Conservation (phyloP, 2,329 filamentous ascomycete species). For the Aspergillus transmontanensis region DNA sequence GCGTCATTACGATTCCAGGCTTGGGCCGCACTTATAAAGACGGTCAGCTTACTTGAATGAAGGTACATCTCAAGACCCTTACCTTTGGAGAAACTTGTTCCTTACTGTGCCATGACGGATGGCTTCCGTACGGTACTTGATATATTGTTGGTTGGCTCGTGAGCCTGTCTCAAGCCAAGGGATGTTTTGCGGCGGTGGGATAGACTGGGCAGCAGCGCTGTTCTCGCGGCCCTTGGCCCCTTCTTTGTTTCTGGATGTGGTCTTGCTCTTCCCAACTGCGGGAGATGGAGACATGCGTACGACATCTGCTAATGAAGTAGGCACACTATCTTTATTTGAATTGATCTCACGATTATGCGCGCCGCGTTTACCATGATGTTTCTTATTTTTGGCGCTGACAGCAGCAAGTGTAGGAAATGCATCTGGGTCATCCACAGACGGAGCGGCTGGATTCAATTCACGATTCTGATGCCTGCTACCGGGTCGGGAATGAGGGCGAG, state of each 20-base stretch:
- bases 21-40: slow-evolving; percentile 74
- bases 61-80: slow-evolving; percentile 25
- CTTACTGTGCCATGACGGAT: slow-evolving; percentile 95
- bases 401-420: slow-evolving; percentile 90
- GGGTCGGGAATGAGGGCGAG: slow-evolving; percentile 77
- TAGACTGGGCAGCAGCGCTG: slow-evolving; percentile 77
- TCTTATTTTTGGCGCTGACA: slow-evolving; percentile 75
- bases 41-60: slow-evolving; percentile 7
- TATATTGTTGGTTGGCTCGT: slow-evolving; percentile 86
- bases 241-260: slow-evolving; percentile 63
- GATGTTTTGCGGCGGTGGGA: slow-evolving; percentile 85
- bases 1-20: slow-evolving; percentile 99
- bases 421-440: slow-evolving; percentile 88
- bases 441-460: slow-evolving; percentile 65
- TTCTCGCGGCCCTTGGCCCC: slow-evolving; percentile 71
- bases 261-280: slow-evolving; percentile 56
- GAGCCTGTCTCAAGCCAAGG: slow-evolving; percentile 96
- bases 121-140: slow-evolving; percentile 91
- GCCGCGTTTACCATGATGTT: slow-evolving; percentile 88
- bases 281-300: slow-evolving; percentile 94
- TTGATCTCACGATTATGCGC: slow-evolving; percentile 62
- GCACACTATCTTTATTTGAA: slow-evolving; percentile 66
- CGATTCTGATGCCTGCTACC: slow-evolving; percentile 77
- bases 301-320: slow-evolving; percentile 86
- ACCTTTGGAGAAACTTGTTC: slow-evolving; percentile 97